Evolutionary conservation across 495 filamentous ascomycete species (phyloP), one percentile per base, ranked within the genome.

Genomic region (Copromyces sp.): DNA sequence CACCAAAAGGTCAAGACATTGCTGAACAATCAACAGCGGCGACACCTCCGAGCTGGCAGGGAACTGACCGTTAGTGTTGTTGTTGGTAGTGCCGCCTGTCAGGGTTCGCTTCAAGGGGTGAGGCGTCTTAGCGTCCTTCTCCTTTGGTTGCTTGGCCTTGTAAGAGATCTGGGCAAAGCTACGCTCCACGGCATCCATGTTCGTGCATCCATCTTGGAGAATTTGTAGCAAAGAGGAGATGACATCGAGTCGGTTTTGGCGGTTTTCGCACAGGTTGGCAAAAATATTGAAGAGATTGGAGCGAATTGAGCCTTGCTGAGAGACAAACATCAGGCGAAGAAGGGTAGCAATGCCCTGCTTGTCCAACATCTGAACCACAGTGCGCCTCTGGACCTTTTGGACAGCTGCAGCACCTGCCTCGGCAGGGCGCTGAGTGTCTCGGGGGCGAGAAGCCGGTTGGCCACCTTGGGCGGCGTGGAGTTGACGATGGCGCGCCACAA

Each of bases 321-420:
- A 91, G 73, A 98, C 91, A 79, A 99, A 99, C 95, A 99, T 97
- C 14, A 99, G 86, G 17, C 95, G 93, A 41, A 99, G 87, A 9
- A 99, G 82, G 12, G 95, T 98, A 32, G 96, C 95, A 79, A 99
- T 90, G 37, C 95, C 95, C 71, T 94, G 87, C 79, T 97, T 98
- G 82, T 99, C 96, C 6, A 98, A 88, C 90, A 98, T 97, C 81
- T 99, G 95, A 39, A 97, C 90, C 69, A 93, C 91, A 32, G 92
- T 90, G 76, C 90, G 90, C 71, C 93, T 88, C 74, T 90, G 89
- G 35, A 89, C 86, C 81, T 97, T 96, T 32, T 68, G 68, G 39
- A 70, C 76, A 17, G 79, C 77, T 12, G 74, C 82, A 11, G 74
- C 74, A 29, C 75, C 70, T 70, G 77, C 77, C 3, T 75, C 74